Conservation (phyloP, 1,139 yeast species). For the Saccharomyces hybrid region DNA sequence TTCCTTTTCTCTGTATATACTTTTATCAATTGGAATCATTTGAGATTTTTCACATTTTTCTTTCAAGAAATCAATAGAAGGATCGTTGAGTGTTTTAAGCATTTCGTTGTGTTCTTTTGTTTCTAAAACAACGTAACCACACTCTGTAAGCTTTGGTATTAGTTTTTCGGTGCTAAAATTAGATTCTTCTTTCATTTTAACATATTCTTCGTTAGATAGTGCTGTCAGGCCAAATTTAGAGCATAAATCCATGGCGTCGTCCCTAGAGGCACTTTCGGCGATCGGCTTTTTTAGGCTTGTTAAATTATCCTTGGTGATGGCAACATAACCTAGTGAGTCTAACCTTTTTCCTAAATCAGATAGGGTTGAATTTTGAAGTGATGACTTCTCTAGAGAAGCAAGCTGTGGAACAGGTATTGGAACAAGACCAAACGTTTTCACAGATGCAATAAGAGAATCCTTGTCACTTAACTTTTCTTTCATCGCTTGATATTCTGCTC, state of each 20-base stretch:
- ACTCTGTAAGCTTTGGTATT: conserved; percentile 15
- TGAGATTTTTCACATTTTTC: conserved; percentile 26
- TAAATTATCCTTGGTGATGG: background rate
- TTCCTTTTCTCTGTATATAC: conserved; percentile 7
- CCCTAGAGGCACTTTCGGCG: conserved; percentile 16
- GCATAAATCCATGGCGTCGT: conserved; percentile 3
- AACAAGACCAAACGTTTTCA: conserved; percentile 4
- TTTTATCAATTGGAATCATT: conserved; percentile 2
- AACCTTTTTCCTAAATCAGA: background rate
- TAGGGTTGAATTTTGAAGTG: conserved; percentile 1
- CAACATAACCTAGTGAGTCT: background rate
- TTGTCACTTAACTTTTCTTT: background rate
- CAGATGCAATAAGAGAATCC: background rate
- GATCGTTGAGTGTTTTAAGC: conserved; percentile 20
- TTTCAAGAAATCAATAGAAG: conserved; percentile 21
- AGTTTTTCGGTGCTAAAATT: conserved; percentile 17
- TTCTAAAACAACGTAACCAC: conserved; percentile 27
- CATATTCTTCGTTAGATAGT: conserved; percentile 18
- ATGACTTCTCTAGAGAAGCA: conserved; percentile 2
- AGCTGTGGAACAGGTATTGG: conserved; percentile 6
- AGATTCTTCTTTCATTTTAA: conserved; percentile 13
- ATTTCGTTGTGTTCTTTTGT: conserved; percentile 31
- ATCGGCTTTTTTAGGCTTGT: conserved; percentile 26
- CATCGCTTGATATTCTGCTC: conserved; percentile 4
- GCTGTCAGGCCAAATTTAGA: conserved; percentile 8